A percentile compares a stretch with the other conserved stretches of the same genome.
Conservation (phyloP, 139 green algal species). For the Pseudopediastrum boryanum region DNA sequence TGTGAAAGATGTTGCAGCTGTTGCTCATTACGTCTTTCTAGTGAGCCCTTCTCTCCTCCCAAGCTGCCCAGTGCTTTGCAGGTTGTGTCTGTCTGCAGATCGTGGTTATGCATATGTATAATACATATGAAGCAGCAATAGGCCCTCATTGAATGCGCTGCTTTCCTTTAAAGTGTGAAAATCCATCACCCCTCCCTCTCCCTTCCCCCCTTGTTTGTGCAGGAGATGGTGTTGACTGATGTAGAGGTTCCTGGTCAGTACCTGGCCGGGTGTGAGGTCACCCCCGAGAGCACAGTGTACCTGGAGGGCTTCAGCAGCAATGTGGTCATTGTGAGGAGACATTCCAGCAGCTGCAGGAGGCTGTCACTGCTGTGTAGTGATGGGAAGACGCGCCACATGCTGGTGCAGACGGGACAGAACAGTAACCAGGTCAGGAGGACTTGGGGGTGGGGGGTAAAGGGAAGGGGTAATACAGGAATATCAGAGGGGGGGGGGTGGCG, state of each 20-base stretch:
- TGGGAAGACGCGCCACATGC: slow-evolving; percentile 76
- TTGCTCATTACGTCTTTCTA: no score
- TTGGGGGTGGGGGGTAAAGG: background rate
- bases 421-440: slow-evolving; percentile 47
- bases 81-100: no score
- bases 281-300: slow-evolving; percentile 64
- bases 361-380: slow-evolving; percentile 89
- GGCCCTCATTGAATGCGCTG: no score
- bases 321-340: slow-evolving; percentile 86
- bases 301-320: slow-evolving; percentile 84
- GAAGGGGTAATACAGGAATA: background rate
- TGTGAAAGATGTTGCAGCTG: no score
- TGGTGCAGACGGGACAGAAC: slow-evolving; percentile 84
- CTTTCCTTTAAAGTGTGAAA: background rate
- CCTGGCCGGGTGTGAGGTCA: slow-evolving; percentile 59
- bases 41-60: no score
- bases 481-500: no score
- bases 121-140: no score
- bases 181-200: background rate
- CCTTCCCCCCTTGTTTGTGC: slow-evolving; percentile 18
- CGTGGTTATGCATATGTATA: no score
- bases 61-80: no score
- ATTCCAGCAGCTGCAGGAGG: slow-evolving; percentile 70
- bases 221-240: slow-evolving; percentile 81
- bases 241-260: slow-evolving; percentile 92